Evolutionary conservation across 345 rosid species (phyloP).

Genomic region (Laguncularia racemosa): DNA sequence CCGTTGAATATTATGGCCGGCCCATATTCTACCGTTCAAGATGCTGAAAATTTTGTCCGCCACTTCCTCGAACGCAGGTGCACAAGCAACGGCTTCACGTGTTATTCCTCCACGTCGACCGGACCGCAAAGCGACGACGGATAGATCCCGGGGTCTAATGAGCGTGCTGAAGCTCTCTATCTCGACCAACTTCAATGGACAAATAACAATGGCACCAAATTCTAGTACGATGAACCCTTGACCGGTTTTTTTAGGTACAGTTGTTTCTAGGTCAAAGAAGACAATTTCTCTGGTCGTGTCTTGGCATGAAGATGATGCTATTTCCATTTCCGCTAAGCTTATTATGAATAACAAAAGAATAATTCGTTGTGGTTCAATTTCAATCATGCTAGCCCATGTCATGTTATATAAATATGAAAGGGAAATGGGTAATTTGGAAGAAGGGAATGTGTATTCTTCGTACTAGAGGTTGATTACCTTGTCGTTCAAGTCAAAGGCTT

Average conservation of each 20-base stretch:
- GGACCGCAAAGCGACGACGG: conserved; percentile 44
- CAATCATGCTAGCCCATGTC: conserved; percentile 3
- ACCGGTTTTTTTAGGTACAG: conserved; percentile 52
- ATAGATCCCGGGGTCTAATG: conserved; percentile 58
- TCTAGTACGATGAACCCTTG: conserved; percentile 65
- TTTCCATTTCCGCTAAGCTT: conserved; percentile 19
- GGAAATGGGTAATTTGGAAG: background rate
- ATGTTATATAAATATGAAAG: background rate
- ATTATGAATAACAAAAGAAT: background rate
- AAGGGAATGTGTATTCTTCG: conserved; percentile 23
- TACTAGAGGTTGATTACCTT: conserved; percentile 38
- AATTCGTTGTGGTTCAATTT: background rate
- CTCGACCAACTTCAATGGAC: conserved; percentile 62
- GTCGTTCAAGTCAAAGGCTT: conserved; percentile 31
- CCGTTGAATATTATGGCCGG: conserved; percentile 85
- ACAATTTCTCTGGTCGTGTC: conserved; percentile 33
- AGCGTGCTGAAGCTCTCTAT: conserved; percentile 62
- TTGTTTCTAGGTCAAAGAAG: conserved; percentile 86
- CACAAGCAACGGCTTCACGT: conserved; percentile 44
- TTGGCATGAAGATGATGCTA: background rate
- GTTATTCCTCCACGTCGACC: conserved; percentile 67
- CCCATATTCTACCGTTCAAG: conserved; percentile 82
- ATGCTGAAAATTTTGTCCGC: conserved; percentile 54
- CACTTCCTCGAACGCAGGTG: conserved; percentile 61
- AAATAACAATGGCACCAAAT: conserved; percentile 79